These are phyloP conservation scores for Apiotrichum gamsii DNA, from an alignment of 1,284 basidiomycete genomes.

Conservation along the genomic window DNA sequence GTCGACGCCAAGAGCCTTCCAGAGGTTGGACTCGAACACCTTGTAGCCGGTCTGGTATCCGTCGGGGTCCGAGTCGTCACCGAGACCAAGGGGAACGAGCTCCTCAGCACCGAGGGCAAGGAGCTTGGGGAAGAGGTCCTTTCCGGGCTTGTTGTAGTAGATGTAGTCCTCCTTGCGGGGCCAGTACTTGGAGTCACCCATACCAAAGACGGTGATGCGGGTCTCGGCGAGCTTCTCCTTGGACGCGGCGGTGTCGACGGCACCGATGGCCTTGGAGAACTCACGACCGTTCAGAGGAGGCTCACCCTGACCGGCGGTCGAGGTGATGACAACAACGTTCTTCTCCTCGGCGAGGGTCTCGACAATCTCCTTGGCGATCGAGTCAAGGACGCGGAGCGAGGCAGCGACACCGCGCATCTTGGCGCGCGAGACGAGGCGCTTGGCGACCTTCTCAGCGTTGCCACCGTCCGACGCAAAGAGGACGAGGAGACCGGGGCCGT, in stretches of 20 bases:
- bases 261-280: slow-evolving; percentile 79
- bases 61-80: slow-evolving; percentile 96
- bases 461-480: slow-evolving; percentile 93
- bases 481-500: slow-evolving; percentile 82
- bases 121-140: slow-evolving; percentile 77
- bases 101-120: slow-evolving; percentile 69
- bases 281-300: slow-evolving; percentile 92
- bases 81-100: slow-evolving; percentile 70
- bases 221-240: slow-evolving; percentile 51
- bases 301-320: slow-evolving; percentile 98
- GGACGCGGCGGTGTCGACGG: slow-evolving; percentile 52
- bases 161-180: slow-evolving; percentile 91
- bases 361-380: slow-evolving; percentile 54
- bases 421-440: slow-evolving; percentile 74
- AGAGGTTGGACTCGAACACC: slow-evolving; percentile 82
- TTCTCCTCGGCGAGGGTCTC: slow-evolving; percentile 59
- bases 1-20: slow-evolving; percentile 94
- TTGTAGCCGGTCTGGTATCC: slow-evolving; percentile 96
- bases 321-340: slow-evolving; percentile 82
- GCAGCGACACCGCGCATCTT: slow-evolving; percentile 78
- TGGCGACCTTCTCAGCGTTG: slow-evolving; percentile 90
- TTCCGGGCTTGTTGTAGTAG: slow-evolving; percentile 96
- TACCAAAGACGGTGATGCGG: slow-evolving; percentile 78
- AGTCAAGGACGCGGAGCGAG: slow-evolving; percentile 65
- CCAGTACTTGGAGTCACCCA: slow-evolving; percentile 99